A percentile compares a stretch with the other conserved stretches of the same genome.
These are phyloP conservation scores for Fomes fomentarius DNA, from an alignment of 1,284 basidiomycete species.

Conservation along the genomic window DNA sequence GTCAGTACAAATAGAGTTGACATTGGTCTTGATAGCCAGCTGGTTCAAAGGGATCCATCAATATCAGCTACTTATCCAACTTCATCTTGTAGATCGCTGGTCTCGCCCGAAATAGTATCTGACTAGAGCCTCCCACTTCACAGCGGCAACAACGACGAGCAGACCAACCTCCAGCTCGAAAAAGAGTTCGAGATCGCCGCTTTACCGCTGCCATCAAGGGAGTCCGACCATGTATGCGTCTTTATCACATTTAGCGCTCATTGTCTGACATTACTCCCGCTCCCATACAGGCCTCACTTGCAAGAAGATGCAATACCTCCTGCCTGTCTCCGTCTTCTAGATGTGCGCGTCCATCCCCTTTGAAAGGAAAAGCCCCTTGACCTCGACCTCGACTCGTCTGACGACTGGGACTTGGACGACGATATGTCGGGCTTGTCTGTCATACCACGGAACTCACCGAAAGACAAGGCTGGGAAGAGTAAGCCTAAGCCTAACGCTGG, in stretches of 20 bases:
- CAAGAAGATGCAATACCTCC: slow-evolving; percentile 59
- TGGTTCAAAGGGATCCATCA: too few species aligned
- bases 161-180: slow-evolving; percentile 55
- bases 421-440: slow-evolving; percentile 47
- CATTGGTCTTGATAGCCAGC: too few species aligned
- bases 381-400: slow-evolving; percentile 34
- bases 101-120: neutral
- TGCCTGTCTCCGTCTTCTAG: slow-evolving; percentile 50
- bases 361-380: slow-evolving; percentile 33
- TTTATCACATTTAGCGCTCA: neutral
- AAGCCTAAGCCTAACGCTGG: neutral
- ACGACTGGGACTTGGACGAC: slow-evolving; percentile 36
- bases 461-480: neutral
- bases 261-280: neutral
- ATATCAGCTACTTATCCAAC: too few species aligned
- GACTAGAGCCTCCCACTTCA: neutral
- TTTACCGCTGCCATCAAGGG: too few species aligned
- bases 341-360: slow-evolving; percentile 60
- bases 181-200: slow-evolving; percentile 57
- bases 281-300: slow-evolving; percentile 62
- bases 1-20: too few species aligned
- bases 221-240: slow-evolving; percentile 54
- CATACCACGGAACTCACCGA: slow-evolving; percentile 28
- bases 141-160: slow-evolving; percentile 58
- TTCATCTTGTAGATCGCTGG: slow-evolving; percentile 52